Evolutionary conservation across 2,329 filamentous ascomycete species (phyloP), one percentile per base, ranked within the genome.

Genomic region (Aspergillus caelatus): DNA sequence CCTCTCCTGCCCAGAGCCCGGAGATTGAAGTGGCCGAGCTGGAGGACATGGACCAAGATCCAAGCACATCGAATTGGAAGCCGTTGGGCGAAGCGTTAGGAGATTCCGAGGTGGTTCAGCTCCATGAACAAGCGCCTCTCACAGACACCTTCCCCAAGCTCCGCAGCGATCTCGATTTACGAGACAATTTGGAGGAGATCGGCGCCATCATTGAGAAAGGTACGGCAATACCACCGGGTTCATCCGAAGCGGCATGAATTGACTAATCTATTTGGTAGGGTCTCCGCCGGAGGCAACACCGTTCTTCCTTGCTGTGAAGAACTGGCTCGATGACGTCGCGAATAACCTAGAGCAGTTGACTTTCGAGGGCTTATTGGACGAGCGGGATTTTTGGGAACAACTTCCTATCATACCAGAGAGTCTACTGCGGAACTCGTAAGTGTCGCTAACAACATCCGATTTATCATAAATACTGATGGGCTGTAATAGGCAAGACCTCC

Each of bases 11-110:
- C 23, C 75, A 76, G 50, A 83, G 80, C 59, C 80, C 80, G 12
- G 78, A 82, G 61, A 83, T 84, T 36, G 82, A 84, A 70, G 80
- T 83, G 19, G 80, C 81, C 9, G 81, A 83, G 50, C 71, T 78
- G 21, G 82, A 84, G 71, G 83, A 84, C 62, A 80, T 81, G 68
- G 79, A 81, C 58, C 79, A 83, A 67, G 80, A 83, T 58, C 77
- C 79, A 2, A 78, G 78, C 34, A 75, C 77, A 23, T 80, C 80
- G 10, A 80, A 71, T 64, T 84, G 81, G 82, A 77, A 73, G 62
- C 70, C 74, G 3, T 63, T 80, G 59, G 76, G 70, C 14, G 77
- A 77, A 39, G 74, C 71, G 14, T 57, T 78, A 53, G 74, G 72
- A 45, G 74, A 77, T 12, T 71, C 70, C 23, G 75, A 77, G 12